Percentiles rank a stretch among this genome's conserved stretches.
Conservation (phyloP, 129 eudicot species). For the Gnaphalium uliginosum region DNA sequence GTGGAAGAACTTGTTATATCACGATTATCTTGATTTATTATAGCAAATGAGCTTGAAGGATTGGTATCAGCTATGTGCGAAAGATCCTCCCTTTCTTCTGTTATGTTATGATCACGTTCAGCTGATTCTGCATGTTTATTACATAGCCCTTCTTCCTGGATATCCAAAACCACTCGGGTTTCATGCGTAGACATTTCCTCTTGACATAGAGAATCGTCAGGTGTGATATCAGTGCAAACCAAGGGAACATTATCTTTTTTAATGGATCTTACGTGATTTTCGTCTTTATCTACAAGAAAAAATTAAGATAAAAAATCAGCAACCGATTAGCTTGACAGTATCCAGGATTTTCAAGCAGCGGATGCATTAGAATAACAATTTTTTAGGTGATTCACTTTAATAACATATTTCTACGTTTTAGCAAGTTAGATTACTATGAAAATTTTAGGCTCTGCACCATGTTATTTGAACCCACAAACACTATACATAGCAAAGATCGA, state of each 20-base stretch:
- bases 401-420: not conserved
- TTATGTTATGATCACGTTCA: constrained; percentile 25
- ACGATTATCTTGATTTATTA: constrained; percentile 25
- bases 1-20: constrained; percentile 20
- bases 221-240: not conserved
- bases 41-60: constrained; percentile 15
- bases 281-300: not conserved
- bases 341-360: not conserved
- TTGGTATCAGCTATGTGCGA: not conserved
- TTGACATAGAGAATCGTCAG: constrained; percentile 26
- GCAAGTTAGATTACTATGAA: not conserved
- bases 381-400: not conserved
- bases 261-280: not conserved
- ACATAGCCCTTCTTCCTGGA: constrained; percentile 21
- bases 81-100: constrained; percentile 20
- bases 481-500: not conserved
- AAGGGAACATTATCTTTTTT: not conserved
- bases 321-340: not conserved
- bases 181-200: constrained; percentile 23
- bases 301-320: not conserved
- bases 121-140: constrained; percentile 16
- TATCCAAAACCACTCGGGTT: constrained; percentile 29
- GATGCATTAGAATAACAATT: not conserved
- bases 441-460: not conserved
- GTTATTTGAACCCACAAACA: not conserved